Base-by-base conservation (phyloP, 1,284 basidiomycete species). In the Lentinus polychrous region DNA sequence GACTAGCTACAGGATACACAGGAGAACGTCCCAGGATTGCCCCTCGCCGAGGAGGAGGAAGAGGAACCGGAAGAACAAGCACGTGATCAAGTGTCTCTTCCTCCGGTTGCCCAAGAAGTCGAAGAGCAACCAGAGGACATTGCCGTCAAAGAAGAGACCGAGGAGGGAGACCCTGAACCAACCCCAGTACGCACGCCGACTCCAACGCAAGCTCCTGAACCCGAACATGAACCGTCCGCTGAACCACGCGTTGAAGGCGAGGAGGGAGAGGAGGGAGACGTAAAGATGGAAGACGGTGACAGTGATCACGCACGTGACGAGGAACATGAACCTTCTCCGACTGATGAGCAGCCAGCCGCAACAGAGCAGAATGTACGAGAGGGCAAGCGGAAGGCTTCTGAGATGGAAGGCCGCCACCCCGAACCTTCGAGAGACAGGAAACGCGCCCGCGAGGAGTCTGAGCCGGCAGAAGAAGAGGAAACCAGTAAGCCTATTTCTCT, bases 301-400 rank as follows among this genome's bases (percentile, higher is more conserved):
- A 11, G 14, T 17, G 22, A 20, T 20, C 45, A 8, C 11, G 11
- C 3, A 8, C 8, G 3, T 27, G 20, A 43, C 22, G 32, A 46
- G 33, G 45, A 47, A 36, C 22, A 43, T 12, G 36, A 46, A 20
- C 17, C 22, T 42, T 18, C 22, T n/a, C 36, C 36, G 5, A 20
- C 36, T 14, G 36, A 37, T 22, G 33, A 36, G 22, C 39, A 36
- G 22, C 17, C 46, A 18, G n/a, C 17, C 11, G 17, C 12, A 23
- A 14, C 2, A 11, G 36, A 37, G 12, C 36, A 15, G n/a, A 20
- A 34, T 40, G 8, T 18, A 8, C 24, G 1, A 2, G 27, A 49
- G 86, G 85, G 72, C 37, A 89, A 90, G 69, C 81, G 86, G 48
- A 86, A 86, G 60, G 74, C 74, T 1, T 74, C 78, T 6, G 74